Base-by-base conservation (phyloP, 345 rosid genomes). In the Eucalyptus sideroxylon region DNA sequence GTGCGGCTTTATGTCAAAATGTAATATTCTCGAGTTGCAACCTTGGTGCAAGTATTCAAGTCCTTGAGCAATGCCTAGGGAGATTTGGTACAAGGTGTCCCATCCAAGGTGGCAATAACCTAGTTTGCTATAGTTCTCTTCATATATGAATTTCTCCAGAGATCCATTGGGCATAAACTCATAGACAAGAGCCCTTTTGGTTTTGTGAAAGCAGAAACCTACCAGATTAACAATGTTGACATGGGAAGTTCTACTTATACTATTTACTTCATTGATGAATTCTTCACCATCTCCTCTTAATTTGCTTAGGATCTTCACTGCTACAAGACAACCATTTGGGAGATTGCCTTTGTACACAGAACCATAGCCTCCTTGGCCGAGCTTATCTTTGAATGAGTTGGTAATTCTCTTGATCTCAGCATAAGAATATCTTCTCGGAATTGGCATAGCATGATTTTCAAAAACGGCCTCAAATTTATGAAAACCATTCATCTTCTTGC, bases 241-340 rank as follows among this genome's bases (percentile, higher is more conserved):
- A 92, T 93, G 96, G 40, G 95, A 95, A n/a, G 94, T 94, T 91
- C 86, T 93, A 67, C 95, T 92, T 62, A 94, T 93, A 91, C 94
- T 94, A 1, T 87, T 91, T 87, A 94, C 51, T 40, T 94, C 96
- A 31, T 93, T 93, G 90, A 93, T 91, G 85, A 93, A 93, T 16
- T 93, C 95, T 55, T 93, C 91, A 87, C 93, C 94, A 89, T 92
- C 87, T 16, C 95, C 93, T 50, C 91, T 92, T 40, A 92, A 90
- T 3, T 87, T 88, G 10, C 92, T 89, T 62, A 94, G 87, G 69
- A 94, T 69, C 69, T 94, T 94, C 19, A 94, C 81, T n/a, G 93
- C 95, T 8, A 95, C 94, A 87, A 87, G 88, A 47, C 89, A 49
- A 51, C 93, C 93, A 90, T 89, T 90, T 0, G 11, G 87, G 21